Evolutionary conservation across 2,329 filamentous ascomycete genomes (phyloP).

Genomic region (Colletotrichum sp.): DNA sequence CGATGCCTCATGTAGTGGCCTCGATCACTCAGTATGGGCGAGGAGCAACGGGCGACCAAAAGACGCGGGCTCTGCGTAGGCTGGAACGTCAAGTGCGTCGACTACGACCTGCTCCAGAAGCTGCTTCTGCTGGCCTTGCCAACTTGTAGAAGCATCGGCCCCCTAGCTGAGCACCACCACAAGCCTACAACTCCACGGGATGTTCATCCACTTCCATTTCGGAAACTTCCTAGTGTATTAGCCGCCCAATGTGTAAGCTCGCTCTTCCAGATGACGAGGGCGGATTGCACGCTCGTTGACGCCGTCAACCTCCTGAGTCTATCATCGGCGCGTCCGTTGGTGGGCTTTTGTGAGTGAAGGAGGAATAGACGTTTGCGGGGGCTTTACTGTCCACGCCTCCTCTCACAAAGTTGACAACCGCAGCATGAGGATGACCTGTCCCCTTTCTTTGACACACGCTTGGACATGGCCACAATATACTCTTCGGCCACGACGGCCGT

Average conservation of each 20-base stretch:
- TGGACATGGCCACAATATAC: neutral
- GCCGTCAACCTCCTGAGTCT: too few species aligned
- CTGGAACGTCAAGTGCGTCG: neutral
- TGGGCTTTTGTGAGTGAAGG: neutral
- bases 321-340: neutral
- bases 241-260: neutral
- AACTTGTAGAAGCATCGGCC: neutral
- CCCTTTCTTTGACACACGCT: too few species aligned
- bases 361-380: neutral
- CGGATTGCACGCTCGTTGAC: too few species aligned
- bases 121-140: neutral
- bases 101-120: neutral
- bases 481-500: neutral
- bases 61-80: neutral
- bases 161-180: neutral
- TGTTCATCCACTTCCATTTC: neutral
- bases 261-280: neutral
- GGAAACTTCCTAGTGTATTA: neutral
- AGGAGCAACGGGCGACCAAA: neutral
- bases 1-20: neutral
- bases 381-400: neutral
- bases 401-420: neutral
- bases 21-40: neutral
- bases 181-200: neutral
- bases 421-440: neutral